Conservation (phyloP, 2,329 filamentous ascomycete genomes). For the Nemania bipapillata region DNA sequence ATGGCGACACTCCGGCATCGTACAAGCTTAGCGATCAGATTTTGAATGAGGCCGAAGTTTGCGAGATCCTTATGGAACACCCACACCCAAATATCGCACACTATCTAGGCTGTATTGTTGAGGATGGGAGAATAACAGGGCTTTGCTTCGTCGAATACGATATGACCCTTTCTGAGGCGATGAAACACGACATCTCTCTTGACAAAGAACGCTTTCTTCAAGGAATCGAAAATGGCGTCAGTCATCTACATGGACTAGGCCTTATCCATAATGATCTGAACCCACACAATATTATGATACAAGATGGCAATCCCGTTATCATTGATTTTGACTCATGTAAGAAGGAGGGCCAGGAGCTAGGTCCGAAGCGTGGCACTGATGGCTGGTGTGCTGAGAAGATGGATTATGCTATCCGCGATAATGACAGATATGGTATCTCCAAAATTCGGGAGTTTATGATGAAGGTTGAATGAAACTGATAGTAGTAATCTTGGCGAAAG, state of each 20-base stretch:
- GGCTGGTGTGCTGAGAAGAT: background rate
- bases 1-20: background rate
- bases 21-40: background rate
- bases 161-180: constrained; percentile 11
- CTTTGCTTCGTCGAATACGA: constrained; percentile 28
- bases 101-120: constrained; percentile 29
- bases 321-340: constrained; percentile 40
- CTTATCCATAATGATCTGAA: constrained; percentile 33
- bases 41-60: constrained; percentile 20
- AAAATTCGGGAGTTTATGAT: no score
- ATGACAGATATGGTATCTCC: no score
- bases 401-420: background rate
- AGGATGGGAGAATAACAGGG: constrained; percentile 18
- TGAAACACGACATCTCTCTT: background rate
- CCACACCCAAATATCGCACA: constrained; percentile 33
- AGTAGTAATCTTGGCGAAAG: no score
- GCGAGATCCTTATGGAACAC: constrained; percentile 26
- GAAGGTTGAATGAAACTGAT: no score
- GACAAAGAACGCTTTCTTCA: constrained; percentile 1
- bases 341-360: constrained; percentile 22
- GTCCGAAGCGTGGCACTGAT: background rate
- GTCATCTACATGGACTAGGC: constrained; percentile 29
- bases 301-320: constrained; percentile 35
- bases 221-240: constrained; percentile 22
- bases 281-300: constrained; percentile 38